Evolutionary conservation across 2,329 filamentous ascomycete species (phyloP).

Genomic region (Teratosphaeria zuluensis): DNA sequence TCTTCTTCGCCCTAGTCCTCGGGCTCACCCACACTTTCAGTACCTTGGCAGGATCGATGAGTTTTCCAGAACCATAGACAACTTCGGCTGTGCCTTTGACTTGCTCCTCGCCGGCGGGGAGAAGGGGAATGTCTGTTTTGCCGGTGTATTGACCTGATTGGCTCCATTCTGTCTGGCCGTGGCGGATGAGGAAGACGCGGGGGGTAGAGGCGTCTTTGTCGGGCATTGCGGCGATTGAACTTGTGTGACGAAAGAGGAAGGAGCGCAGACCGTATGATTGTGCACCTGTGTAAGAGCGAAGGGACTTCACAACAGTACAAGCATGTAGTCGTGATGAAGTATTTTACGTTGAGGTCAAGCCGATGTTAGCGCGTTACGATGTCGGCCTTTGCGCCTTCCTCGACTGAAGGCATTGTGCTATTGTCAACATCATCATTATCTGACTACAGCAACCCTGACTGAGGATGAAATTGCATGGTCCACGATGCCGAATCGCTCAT

Average conservation of each 20-base stretch:
- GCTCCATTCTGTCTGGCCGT: slow-evolving; percentile 95
- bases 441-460: no score
- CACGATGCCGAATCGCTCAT: no score
- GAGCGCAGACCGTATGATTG: not conserved
- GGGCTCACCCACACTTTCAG: slow-evolving; percentile 43
- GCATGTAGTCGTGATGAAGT: not conserved
- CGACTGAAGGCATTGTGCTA: no score
- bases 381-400: not conserved
- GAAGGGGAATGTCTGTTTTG: slow-evolving; percentile 75
- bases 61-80: slow-evolving; percentile 41
- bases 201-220: slow-evolving; percentile 44
- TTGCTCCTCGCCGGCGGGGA: slow-evolving; percentile 63
- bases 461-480: no score
- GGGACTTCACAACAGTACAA: not conserved
- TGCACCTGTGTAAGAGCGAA: not conserved
- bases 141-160: slow-evolving; percentile 73
- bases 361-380: not conserved
- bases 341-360: not conserved
- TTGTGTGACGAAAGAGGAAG: not conserved
- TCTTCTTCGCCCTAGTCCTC: slow-evolving; percentile 38
- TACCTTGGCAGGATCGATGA: slow-evolving; percentile 43
- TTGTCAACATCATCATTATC: no score
- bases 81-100: slow-evolving; percentile 35
- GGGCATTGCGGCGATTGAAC: slow-evolving; percentile 16
- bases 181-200: slow-evolving; percentile 71